Percentiles rank a stretch among this genome's conserved stretches.
phyloP scores from a whole-genome alignment of 2,329 filamentous ascomycete genomes.

The Paraphaeosphaeria sporulosa region DNA sequence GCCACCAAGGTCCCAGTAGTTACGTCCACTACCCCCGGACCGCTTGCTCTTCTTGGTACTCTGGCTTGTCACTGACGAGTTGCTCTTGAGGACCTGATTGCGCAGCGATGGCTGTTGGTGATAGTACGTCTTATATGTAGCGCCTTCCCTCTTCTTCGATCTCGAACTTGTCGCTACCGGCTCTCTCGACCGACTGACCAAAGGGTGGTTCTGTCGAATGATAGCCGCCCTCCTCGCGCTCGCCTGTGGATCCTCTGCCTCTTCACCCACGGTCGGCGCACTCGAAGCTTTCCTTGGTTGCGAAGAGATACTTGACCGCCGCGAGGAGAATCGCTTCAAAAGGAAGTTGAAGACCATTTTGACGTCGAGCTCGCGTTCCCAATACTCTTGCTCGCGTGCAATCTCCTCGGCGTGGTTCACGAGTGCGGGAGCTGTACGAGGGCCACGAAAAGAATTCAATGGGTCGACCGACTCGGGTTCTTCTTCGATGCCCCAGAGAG shows the following conservation, averaged over 20 bases:
- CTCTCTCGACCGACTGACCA: constrained; percentile 67
- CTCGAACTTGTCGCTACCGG: constrained; percentile 34
- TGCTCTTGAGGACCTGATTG: constrained; percentile 47
- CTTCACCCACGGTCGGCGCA: constrained; percentile 36
- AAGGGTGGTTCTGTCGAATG: constrained; percentile 87
- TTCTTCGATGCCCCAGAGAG: constrained; percentile 73
- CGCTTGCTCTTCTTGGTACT: constrained; percentile 77
- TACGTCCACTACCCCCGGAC: constrained; percentile 75
- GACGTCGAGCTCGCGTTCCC: constrained; percentile 91
- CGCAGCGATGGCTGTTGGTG: constrained; percentile 26
- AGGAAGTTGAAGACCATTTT: constrained; percentile 84
- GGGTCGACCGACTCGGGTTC: constrained; percentile 53
- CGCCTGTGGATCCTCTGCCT: constrained; percentile 36
- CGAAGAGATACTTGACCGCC: constrained; percentile 39
- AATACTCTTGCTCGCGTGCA: constrained; percentile 73
- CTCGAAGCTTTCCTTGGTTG: constrained; percentile 21
- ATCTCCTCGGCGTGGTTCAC: constrained; percentile 40
- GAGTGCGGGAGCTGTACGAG: constrained; percentile 16
- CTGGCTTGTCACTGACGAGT: constrained; percentile 82
- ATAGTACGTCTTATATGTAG: constrained; percentile 31
- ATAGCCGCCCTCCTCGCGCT: constrained; percentile 76
- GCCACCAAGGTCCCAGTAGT: constrained; percentile 92
- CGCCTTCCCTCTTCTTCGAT: constrained; percentile 33
- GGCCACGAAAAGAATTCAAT: constrained; percentile 55
- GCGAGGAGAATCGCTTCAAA: constrained; percentile 47